Evolutionary conservation across 805 yeast genomes (phyloP).

Genomic region (Lipomyces starkeyi): DNA sequence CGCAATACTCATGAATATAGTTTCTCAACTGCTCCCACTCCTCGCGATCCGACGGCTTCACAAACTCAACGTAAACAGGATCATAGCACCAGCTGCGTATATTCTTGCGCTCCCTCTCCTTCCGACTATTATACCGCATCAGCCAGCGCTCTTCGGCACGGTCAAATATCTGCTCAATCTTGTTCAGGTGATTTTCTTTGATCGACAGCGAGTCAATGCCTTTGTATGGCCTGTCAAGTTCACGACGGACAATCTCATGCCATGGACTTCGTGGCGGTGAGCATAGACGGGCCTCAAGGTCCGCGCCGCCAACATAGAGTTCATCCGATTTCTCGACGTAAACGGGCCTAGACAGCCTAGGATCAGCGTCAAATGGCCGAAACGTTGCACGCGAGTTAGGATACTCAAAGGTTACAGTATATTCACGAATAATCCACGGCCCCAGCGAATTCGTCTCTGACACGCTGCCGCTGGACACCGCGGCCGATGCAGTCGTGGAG

Average conservation of each 20-base stretch:
- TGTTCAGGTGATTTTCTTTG: neutral
- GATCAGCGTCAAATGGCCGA: neutral
- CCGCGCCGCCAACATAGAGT: neutral
- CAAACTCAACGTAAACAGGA: neutral
- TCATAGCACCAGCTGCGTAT: slow-evolving; percentile 1
- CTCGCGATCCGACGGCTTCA: slow-evolving; percentile 3
- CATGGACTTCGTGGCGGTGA: neutral
- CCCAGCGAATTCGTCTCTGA: neutral
- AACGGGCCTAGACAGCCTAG: neutral
- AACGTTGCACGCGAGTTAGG: neutral
- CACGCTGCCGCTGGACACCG: neutral
- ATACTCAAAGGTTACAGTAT: neutral
- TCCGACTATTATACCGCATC: neutral
- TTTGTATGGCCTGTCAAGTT: slow-evolving; percentile 6
- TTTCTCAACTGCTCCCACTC: neutral
- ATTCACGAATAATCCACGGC: neutral
- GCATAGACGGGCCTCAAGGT: neutral
- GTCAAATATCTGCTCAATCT: neutral
- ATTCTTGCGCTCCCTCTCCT: slow-evolving; percentile 1
- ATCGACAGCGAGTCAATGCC: neutral
- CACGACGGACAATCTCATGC: slow-evolving; percentile 13
- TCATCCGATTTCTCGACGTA: slow-evolving; percentile 6
- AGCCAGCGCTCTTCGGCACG: slow-evolving; percentile 3
- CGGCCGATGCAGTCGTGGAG: neutral
- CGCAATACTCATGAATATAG: slow-evolving; percentile 11